phyloP scores from a whole-genome alignment of 306 rosid genomes.

The Argentina anserina region DNA sequence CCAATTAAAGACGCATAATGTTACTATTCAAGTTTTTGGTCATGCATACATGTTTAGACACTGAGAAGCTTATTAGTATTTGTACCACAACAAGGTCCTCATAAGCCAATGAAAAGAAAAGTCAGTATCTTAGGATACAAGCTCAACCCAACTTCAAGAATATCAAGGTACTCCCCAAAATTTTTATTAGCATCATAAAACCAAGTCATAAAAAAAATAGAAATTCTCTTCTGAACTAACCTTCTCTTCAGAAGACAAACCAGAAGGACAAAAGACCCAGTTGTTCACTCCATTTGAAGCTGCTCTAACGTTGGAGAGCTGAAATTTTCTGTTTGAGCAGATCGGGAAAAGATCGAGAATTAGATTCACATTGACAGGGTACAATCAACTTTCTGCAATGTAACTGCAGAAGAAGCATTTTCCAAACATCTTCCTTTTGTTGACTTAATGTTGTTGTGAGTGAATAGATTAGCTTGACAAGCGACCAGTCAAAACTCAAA shows the following conservation, averaged over 20 bases:
- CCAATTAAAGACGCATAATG: not conserved
- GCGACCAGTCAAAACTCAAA: not conserved
- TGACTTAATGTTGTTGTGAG: not conserved
- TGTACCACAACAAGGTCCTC: not conserved
- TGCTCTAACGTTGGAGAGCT: slow-evolving; percentile 21
- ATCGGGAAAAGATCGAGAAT: slow-evolving; percentile 20
- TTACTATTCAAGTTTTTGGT: not conserved
- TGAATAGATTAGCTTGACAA: slow-evolving; percentile 1
- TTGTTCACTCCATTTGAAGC: slow-evolving; percentile 31
- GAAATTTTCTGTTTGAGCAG: slow-evolving; percentile 43
- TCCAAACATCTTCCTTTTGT: not conserved
- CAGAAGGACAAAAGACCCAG: slow-evolving; percentile 80
- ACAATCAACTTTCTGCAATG: not conserved
- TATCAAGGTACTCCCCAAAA: not conserved
- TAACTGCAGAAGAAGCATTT: not conserved
- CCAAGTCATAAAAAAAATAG: slow-evolving; percentile 1
- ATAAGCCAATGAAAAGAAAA: not conserved
- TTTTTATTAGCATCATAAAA: not conserved
- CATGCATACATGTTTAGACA: not conserved
- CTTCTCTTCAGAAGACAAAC: slow-evolving; percentile 72
- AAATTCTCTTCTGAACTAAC: slow-evolving; percentile 28
- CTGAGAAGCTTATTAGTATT: not conserved
- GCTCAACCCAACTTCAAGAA: not conserved
- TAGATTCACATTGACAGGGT: not conserved
- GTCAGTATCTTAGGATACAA: not conserved